Evolutionary conservation across 805 yeast genomes (phyloP).

Genomic region (Yamadazyma scolyti): DNA sequence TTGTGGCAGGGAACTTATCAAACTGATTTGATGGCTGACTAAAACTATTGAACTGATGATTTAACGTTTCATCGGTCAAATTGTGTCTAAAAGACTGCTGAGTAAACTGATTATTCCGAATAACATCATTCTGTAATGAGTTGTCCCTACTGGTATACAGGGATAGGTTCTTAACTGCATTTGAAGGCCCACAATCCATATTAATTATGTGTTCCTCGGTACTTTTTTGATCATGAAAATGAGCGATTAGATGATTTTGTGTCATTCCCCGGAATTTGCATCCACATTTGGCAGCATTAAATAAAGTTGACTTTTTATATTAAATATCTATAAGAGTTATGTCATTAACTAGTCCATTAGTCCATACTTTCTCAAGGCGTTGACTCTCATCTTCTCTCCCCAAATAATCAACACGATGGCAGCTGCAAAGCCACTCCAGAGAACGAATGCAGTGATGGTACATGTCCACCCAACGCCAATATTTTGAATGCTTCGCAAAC

Average conservation of each 20-base stretch:
- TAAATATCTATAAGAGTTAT: no score
- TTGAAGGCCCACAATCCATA: conserved; percentile 44
- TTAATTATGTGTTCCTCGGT: no score
- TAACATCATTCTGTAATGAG: conserved; percentile 33
- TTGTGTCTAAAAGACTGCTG: conserved; percentile 8
- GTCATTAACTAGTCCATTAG: no score
- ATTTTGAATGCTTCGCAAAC: conserved; percentile 39
- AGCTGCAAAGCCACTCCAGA: conserved; percentile 35
- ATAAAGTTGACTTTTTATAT: no score
- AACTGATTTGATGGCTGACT: conserved; percentile 12
- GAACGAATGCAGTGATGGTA: conserved; percentile 44
- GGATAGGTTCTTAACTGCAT: conserved; percentile 39
- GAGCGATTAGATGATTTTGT: no score
- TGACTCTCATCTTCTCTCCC: conserved; percentile 37
- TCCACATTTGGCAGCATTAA: no score
- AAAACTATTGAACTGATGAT: conserved; percentile 37
- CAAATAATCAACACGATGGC: conserved; percentile 29
- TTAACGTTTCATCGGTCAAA: conserved; percentile 29
- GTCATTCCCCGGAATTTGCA: no score
- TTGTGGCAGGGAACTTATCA: conserved; percentile 10
- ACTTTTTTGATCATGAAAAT: no score
- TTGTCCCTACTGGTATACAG: conserved; percentile 39
- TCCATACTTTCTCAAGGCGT: conserved; percentile 17
- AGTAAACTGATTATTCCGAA: background rate
- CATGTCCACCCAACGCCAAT: conserved; percentile 59